Evolutionary conservation across 441 rosid species (phyloP), one percentile per base, ranked within the genome.

Genomic region (Hura crepitans): DNA sequence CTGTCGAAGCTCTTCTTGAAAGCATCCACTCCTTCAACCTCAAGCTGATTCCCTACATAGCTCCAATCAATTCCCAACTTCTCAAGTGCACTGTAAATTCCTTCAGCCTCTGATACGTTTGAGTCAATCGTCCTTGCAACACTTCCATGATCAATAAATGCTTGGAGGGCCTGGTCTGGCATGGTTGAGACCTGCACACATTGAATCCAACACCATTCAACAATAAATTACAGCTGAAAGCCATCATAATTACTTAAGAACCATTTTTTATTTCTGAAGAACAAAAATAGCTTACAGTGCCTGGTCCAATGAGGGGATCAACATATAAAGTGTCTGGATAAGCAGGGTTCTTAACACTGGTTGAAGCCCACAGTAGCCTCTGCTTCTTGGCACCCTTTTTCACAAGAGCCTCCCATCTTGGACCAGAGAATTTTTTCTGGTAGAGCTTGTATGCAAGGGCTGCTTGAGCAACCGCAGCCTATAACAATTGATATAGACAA

Each of bases 381-480:
- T 95, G 99, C 79, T 92, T 95, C 95, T 95, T 95, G 62, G 99
- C 99, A 61, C 97, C 99, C 69, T 95, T 95, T 82, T 92, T 89
- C 76, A 85, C 92, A 56, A 95, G 62, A 78, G 97, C 96, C 76
- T 92, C 97, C 99, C 97, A 92, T 78, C 99, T 89, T 69, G 97
- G 97, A 53, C 99, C 97, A 30, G 96, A 95, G 82, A 92, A 95
- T 74, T 95, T 95, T 89, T 84, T 89, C 85, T 92, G 95, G 95
- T 95, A 95, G 11, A 95, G 92, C 82, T 86, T 76, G 83, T 84
- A 95, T 31, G 99, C 99, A 45, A 95, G 82, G 25, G 87, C 93
- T 70, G 99, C 97, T 85, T 95, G 99, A 78, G 98, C 95, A 37
- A 95, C 97, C 0, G 98, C 99, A 18, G 97, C 99, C 99, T 95